These are phyloP conservation scores for Rhazya stricta DNA, from an alignment of 257 asterid genomes.

Conservation along the genomic window DNA sequence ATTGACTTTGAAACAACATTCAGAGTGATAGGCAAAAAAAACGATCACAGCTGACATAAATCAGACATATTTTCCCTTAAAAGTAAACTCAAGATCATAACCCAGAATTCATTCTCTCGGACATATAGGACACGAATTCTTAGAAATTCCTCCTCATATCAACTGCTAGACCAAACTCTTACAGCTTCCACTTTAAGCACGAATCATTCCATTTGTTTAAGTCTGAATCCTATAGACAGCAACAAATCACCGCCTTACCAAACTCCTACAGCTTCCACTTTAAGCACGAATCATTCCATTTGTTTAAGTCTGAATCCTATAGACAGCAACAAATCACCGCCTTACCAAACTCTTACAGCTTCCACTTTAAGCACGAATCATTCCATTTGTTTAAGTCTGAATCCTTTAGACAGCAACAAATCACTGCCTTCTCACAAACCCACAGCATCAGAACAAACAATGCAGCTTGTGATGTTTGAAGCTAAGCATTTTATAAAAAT, in stretches of 20 bases:
- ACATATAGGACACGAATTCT: not conserved
- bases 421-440: no score
- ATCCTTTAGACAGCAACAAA: no score
- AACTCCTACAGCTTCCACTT: no score
- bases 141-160: not conserved
- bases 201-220: not conserved
- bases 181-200: not conserved
- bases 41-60: not conserved
- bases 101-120: not conserved
- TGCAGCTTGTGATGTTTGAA: not conserved
- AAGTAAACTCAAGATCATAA: not conserved
- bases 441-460: not conserved
- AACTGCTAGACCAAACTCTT: not conserved
- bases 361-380: no score
- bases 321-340: no score
- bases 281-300: no score
- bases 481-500: not conserved
- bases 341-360: no score
- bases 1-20: not conserved
- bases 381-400: no score
- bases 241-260: no score
- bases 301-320: no score
- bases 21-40: not conserved
- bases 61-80: not conserved
- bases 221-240: not conserved